These are phyloP conservation scores for Myriosclerotinia curreyana DNA, from an alignment of 2,329 filamentous ascomycete species.

Conservation along the genomic window DNA sequence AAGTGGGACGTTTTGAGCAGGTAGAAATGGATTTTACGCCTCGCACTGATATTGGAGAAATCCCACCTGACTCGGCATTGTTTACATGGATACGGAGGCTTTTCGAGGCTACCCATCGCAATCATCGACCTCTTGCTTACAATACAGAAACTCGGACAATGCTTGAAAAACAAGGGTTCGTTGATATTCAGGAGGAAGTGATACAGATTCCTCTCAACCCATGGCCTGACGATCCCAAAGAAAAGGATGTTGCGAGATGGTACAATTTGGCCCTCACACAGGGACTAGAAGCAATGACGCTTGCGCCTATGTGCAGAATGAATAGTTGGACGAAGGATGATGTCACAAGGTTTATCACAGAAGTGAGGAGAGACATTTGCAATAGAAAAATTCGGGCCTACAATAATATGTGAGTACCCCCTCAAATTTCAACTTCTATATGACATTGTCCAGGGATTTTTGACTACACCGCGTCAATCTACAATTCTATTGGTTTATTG, in stretches of 20 bases:
- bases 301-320: constrained; percentile 69
- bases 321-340: constrained; percentile 59
- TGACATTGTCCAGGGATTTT: background rate
- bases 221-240: constrained; percentile 63
- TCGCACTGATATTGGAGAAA: constrained; percentile 63
- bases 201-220: constrained; percentile 71
- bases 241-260: constrained; percentile 72
- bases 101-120: constrained; percentile 62
- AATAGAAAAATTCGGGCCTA: constrained; percentile 67
- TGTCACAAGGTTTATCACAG: constrained; percentile 59
- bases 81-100: constrained; percentile 68
- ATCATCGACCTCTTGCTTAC: constrained; percentile 63
- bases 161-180: constrained; percentile 71
- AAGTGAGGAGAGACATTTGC: constrained; percentile 66
- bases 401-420: constrained; percentile 67
- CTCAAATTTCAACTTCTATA: constrained; percentile 9
- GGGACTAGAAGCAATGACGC: constrained; percentile 68
- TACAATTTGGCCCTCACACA: constrained; percentile 77
- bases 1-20: constrained; percentile 73
- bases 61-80: constrained; percentile 56
- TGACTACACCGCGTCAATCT: background rate
- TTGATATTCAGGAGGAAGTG: constrained; percentile 69
- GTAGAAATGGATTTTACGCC: constrained; percentile 84
- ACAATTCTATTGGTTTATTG: background rate
- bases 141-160: constrained; percentile 57